phyloP scores from a whole-genome alignment of 2,329 filamentous ascomycete genomes.

The Volutella citrinella region DNA sequence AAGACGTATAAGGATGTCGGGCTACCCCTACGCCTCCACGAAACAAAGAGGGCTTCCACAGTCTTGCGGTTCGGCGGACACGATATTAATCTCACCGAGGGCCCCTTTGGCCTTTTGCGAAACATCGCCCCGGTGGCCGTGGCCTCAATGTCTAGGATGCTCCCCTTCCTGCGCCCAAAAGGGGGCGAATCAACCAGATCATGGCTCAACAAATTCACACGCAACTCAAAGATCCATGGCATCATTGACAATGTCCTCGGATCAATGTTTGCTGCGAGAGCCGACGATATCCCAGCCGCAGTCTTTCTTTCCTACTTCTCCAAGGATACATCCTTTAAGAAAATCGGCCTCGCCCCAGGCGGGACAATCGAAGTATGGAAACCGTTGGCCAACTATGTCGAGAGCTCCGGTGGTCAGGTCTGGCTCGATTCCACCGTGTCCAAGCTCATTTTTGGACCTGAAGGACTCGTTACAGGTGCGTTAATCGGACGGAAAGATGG shows the following conservation, averaged over 20 bases:
- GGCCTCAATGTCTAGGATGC: not conserved
- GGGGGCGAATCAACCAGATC: not conserved
- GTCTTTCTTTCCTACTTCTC: not conserved
- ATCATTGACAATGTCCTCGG: not conserved
- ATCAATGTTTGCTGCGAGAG: not conserved
- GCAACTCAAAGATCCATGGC: not conserved
- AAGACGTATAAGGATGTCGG: not conserved
- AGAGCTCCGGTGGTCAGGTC: not conserved
- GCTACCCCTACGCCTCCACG: not conserved
- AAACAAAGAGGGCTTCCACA: not conserved
- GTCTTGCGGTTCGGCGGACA: not conserved
- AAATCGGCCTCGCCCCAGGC: not conserved
- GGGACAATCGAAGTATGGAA: not conserved
- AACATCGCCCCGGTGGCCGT: not conserved
- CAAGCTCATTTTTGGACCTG: not conserved
- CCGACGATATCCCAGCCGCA: not conserved
- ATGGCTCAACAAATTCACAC: conserved; percentile 1
- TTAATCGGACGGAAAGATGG: not conserved
- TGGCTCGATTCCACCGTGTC: not conserved
- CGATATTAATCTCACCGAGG: not conserved
- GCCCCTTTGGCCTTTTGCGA: not conserved
- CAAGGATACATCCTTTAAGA: conserved; percentile 1
- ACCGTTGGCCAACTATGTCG: not conserved
- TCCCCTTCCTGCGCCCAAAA: not conserved
- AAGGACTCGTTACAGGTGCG: not conserved